phyloP scores from a whole-genome alignment of 331 rosid species.

The Cydonia oblonga region DNA sequence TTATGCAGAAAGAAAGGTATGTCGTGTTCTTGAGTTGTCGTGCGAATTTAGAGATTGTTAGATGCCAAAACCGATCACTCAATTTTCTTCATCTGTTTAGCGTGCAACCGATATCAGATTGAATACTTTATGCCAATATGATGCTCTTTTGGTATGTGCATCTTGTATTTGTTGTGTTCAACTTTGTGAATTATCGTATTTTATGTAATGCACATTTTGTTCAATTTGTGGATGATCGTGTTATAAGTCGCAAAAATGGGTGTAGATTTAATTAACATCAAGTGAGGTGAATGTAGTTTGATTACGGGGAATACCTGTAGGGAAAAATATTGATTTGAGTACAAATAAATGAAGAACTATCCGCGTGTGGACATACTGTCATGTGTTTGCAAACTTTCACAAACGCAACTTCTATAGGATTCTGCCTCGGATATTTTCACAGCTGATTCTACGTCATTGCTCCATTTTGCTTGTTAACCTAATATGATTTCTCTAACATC shows the following conservation, averaged over 20 bases:
- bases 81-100: not conserved
- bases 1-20: conserved; percentile 69
- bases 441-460: not conserved
- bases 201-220: not conserved
- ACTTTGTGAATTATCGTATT: not conserved
- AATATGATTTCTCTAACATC: not conserved
- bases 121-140: not conserved
- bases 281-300: not conserved
- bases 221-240: not conserved
- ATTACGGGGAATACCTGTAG: not conserved
- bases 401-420: not conserved
- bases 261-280: not conserved
- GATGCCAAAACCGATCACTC: not conserved
- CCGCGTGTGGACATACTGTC: not conserved
- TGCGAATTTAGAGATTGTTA: not conserved
- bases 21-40: not conserved
- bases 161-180: not conserved
- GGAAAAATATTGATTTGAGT: not conserved
- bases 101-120: not conserved
- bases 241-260: not conserved
- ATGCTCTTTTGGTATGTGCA: not conserved
- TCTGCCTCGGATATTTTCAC: not conserved
- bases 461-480: not conserved
- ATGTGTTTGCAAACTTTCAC: not conserved
- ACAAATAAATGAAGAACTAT: not conserved